Evolutionary conservation across 2,329 filamentous ascomycete species (phyloP).

Genomic region (Fusarium mundagurra): DNA sequence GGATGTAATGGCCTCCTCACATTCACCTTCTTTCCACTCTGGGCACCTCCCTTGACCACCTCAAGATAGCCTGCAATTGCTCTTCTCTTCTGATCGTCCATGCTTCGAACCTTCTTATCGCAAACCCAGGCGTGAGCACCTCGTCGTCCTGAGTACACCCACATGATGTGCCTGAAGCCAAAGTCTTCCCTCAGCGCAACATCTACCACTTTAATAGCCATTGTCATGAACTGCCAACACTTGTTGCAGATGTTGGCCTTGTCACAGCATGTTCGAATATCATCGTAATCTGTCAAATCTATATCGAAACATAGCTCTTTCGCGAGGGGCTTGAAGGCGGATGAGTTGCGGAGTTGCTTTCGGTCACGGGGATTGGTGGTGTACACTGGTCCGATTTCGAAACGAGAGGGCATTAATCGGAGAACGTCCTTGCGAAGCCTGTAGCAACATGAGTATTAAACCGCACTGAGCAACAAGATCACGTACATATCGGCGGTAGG

Average conservation of each 20-base stretch:
- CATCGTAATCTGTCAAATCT: constrained; percentile 98
- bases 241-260: constrained; percentile 93
- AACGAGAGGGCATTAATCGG: constrained; percentile 86
- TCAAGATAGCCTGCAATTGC: constrained; percentile 92
- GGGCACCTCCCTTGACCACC: constrained; percentile 84
- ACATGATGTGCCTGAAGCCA: constrained; percentile 95
- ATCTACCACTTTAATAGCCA: constrained; percentile 96
- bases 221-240: constrained; percentile 97
- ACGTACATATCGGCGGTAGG: constrained; percentile 62
- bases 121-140: constrained; percentile 99
- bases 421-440: constrained; percentile 92
- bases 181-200: constrained; percentile 90
- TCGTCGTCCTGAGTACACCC: constrained; percentile 97
- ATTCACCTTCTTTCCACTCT: constrained; percentile 89
- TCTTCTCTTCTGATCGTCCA: constrained; percentile 87
- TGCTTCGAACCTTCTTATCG: constrained; percentile 82
- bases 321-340: constrained; percentile 83
- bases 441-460: constrained; percentile 5
- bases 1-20: constrained; percentile 87
- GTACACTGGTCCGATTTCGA: constrained; percentile 99
- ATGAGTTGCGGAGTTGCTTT: constrained; percentile 83
- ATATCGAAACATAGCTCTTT: constrained; percentile 99
- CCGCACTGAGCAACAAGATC: accelerated
- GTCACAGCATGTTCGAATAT: constrained; percentile 92
- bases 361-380: constrained; percentile 92